Conservation (phyloP, 2,329 filamentous ascomycete genomes). For the Pseudogymnoascus sp. region DNA sequence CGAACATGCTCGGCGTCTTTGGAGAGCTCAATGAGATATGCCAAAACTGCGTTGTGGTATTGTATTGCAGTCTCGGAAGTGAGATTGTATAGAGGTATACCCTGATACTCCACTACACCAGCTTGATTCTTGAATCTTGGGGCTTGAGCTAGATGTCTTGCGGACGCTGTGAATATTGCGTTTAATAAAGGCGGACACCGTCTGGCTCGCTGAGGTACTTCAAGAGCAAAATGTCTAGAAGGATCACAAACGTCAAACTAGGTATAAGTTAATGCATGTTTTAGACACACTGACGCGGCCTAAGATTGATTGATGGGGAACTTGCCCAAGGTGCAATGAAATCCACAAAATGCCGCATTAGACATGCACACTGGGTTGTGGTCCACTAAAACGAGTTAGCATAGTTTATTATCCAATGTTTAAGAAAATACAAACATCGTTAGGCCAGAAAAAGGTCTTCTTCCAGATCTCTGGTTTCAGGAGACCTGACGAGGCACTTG, state of each 20-base stretch:
- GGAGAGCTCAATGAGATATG: not conserved
- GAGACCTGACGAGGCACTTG: not conserved
- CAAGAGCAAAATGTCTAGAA: conserved; percentile 40
- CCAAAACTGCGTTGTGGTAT: not conserved
- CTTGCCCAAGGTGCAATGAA: not conserved
- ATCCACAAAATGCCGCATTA: not conserved
- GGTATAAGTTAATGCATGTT: not conserved
- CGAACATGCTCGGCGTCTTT: not conserved
- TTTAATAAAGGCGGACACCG: conserved; percentile 44
- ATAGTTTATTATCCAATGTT: not conserved
- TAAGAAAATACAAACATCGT: not conserved
- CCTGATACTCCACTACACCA: not conserved
- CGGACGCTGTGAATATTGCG: conserved; percentile 47
- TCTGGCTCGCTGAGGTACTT: conserved; percentile 46
- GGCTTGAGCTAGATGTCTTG: conserved; percentile 40
- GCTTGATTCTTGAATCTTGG: conserved; percentile 22
- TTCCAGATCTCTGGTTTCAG: not conserved
- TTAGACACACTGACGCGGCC: not conserved
- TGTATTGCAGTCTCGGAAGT: not conserved
- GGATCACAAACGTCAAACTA: conserved; percentile 10
- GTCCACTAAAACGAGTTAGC: not conserved
- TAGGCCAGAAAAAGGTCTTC: not conserved
- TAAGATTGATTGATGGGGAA: not conserved
- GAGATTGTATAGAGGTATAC: not conserved
- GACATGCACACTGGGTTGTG: not conserved